Evolutionary conservation across 345 rosid genomes (phyloP), one percentile per base, ranked within the genome.

Genomic region (Diplotaxis tenuifolia): DNA sequence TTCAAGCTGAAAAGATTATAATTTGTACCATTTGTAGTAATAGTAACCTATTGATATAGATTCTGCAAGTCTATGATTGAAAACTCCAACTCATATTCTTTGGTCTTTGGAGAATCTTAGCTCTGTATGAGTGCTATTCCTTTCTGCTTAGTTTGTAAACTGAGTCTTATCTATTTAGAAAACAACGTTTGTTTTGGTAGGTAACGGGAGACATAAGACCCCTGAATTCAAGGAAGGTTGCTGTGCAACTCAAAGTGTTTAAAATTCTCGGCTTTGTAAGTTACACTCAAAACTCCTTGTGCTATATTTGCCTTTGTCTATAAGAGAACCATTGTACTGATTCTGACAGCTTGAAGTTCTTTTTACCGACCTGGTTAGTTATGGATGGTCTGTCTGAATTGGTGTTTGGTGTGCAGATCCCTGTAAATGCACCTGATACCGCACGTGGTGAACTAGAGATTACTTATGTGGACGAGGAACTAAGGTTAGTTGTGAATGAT

Each of bases 191-290:
- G 73, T 20, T 72, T 54, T 62, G 18, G 15, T 70, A 94, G 97
- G 97, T 89, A 42, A 94, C 97, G 11, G 98, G 96, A 67, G 89
- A 91, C 75, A 74, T 94, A 21, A 91, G 80, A 14, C 98, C 97
- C 53, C 70, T 94, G 67, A 91, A 82, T 81, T 54, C 89, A 3
- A 87, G 67, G 71, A 91, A 88, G 74, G 97, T 88, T 22, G 96
- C 97, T 63, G 97, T 94, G 45, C 82, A 94, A 58, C 91, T 94
- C 42, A 90, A 89, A 69, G 54, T 50, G 58, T 94, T 94, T 81
- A 94, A 88, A 74, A 91, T 91, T 16, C 87, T 70, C 0, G 89
- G 96, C 69, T 77, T 94, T 83, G 98, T 89, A 80, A 78, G 94
- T 69, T 47, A 11, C 50, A 67, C 53, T 42, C 0, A 57, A 21